Evolutionary conservation across 164 flowering plant species (phyloP).

Genomic region (Tetrastigma voinierianum): DNA sequence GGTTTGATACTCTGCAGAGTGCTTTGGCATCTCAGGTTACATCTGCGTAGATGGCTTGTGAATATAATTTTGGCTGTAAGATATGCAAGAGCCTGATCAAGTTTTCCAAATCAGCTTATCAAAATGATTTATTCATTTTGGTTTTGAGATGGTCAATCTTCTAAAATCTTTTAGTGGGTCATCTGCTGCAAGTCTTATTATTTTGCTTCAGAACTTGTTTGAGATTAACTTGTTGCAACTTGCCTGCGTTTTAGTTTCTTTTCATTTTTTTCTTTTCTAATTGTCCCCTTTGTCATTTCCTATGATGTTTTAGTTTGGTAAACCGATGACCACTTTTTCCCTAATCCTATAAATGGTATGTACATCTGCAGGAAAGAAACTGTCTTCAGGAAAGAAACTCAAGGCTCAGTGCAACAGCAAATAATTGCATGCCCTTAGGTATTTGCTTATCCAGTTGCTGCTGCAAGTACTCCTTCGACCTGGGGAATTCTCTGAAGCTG

Average conservation of each 20-base stretch:
- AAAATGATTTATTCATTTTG: too few species aligned
- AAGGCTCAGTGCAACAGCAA: constrained; percentile 41
- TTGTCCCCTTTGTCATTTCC: background rate
- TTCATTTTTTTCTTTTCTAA: background rate
- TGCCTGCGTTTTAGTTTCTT: background rate
- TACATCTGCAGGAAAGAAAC: constrained; percentile 62
- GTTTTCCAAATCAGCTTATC: too few species aligned
- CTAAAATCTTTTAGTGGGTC: too few species aligned
- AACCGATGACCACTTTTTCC: constrained; percentile 4
- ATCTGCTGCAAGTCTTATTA: too few species aligned
- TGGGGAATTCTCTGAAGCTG: constrained; percentile 77
- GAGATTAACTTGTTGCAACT: too few species aligned
- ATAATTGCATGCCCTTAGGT: constrained; percentile 70
- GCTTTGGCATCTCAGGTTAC: background rate
- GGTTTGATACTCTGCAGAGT: background rate
- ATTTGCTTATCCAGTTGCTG: constrained; percentile 81
- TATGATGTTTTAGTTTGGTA: constrained; percentile 3
- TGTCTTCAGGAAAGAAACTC: constrained; percentile 64
- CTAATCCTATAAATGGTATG: background rate
- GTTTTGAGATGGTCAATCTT: too few species aligned
- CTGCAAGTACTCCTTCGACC: constrained; percentile 86
- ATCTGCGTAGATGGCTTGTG: background rate
- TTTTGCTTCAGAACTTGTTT: too few species aligned
- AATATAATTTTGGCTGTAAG: too few species aligned
- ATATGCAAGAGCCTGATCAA: too few species aligned